Evolutionary conservation across 768 basidiomycete genomes (phyloP).

Genomic region (Ramaria sp.): DNA sequence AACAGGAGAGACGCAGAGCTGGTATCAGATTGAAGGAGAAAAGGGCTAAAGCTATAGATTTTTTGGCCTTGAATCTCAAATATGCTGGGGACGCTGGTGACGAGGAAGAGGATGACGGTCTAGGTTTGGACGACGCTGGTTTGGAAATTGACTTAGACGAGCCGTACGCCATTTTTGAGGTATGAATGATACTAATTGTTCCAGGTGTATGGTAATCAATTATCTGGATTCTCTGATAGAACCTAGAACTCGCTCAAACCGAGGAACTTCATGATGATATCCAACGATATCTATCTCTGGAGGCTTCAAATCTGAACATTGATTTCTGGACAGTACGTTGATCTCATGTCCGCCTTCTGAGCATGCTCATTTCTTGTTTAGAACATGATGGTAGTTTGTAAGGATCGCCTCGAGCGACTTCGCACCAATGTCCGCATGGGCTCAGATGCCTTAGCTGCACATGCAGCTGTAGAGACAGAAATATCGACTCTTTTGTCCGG

Average conservation of each 20-base stretch:
- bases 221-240: slow-evolving; percentile 31
- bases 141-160: slow-evolving; percentile 98
- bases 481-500: slow-evolving; percentile 72
- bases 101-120: slow-evolving; percentile 38
- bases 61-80: slow-evolving; percentile 88
- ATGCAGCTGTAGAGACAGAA: slow-evolving; percentile 76
- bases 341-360: background rate
- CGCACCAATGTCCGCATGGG: slow-evolving; percentile 51
- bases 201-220: background rate
- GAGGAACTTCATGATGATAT: slow-evolving; percentile 94
- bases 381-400: slow-evolving; percentile 98
- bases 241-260: slow-evolving; percentile 75
- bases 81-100: slow-evolving; percentile 69
- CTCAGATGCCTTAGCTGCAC: slow-evolving; percentile 36
- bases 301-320: slow-evolving; percentile 73
- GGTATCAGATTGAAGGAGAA: slow-evolving; percentile 93
- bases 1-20: slow-evolving; percentile 84
- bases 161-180: slow-evolving; percentile 95
- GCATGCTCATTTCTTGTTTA: slow-evolving; percentile 21
- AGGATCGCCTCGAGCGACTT: slow-evolving; percentile 75
- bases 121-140: slow-evolving; percentile 69
- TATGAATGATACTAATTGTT: slow-evolving; percentile 25
- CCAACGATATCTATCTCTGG: slow-evolving; percentile 79
- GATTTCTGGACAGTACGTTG: slow-evolving; percentile 90
- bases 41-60: slow-evolving; percentile 97